Evolutionary conservation across 139 green algal species (phyloP).

Genomic region (Coccomyxa sp.): DNA sequence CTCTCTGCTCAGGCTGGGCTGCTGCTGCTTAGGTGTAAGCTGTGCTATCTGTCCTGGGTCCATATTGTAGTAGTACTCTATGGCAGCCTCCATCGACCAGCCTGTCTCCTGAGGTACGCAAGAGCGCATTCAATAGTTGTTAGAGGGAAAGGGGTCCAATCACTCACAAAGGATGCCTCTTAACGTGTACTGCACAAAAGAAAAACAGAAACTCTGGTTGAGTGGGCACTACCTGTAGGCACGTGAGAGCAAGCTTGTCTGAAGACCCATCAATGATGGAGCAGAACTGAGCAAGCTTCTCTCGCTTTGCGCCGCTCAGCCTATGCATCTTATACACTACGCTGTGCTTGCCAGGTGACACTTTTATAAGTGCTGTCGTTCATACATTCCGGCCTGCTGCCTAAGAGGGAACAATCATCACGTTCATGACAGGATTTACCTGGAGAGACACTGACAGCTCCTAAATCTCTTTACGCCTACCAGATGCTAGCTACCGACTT

Average conservation of each 20-base stretch:
- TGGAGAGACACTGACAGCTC: too few relatives aligned
- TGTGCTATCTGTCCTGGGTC: too few relatives aligned
- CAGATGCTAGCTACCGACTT: too few relatives aligned
- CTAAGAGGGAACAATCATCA: too few relatives aligned
- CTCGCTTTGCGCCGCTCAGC: neutral
- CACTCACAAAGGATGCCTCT: neutral
- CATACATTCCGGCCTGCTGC: too few relatives aligned
- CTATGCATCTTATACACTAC: neutral
- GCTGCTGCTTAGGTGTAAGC: neutral
- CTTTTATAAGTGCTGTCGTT: too few relatives aligned
- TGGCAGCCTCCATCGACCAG: neutral
- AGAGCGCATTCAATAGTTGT: neutral
- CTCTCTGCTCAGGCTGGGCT: conserved; percentile 14
- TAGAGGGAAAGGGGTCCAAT: too few relatives aligned
- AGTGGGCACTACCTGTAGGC: neutral
- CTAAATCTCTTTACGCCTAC: too few relatives aligned
- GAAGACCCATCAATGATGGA: neutral
- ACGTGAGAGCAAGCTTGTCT: neutral
- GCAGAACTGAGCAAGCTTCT: neutral
- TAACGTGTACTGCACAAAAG: neutral
- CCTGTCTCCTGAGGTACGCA: conserved; percentile 1
- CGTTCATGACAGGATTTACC: too few relatives aligned
- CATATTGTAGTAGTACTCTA: neutral
- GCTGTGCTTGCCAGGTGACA: too few relatives aligned
- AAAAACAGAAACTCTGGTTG: neutral